phyloP scores from a whole-genome alignment of 2,329 filamentous ascomycete species.

The Trichophyton benhamiae region DNA sequence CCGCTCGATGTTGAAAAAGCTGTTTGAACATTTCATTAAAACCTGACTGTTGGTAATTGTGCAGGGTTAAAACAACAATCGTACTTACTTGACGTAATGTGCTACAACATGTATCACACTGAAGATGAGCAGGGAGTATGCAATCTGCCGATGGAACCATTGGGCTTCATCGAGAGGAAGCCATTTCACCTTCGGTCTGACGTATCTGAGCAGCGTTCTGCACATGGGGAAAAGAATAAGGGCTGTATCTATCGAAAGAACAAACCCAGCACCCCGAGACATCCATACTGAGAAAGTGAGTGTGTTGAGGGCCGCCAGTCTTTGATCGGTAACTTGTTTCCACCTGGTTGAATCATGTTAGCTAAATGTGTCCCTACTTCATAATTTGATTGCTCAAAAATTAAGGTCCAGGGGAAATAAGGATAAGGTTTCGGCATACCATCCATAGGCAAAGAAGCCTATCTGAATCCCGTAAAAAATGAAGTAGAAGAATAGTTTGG shows the following conservation, averaged over 20 bases:
- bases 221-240: conserved; percentile 91
- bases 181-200: conserved; percentile 78
- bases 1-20: conserved; percentile 90
- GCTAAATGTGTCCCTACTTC: not conserved
- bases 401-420: not conserved
- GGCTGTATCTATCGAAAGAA: conserved; percentile 69
- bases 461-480: conserved; percentile 71
- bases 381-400: not conserved
- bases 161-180: conserved; percentile 90
- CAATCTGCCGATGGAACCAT: conserved; percentile 93
- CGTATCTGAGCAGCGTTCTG: conserved; percentile 69
- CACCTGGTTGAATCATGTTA: conserved; percentile 45
- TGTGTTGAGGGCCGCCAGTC: conserved; percentile 64
- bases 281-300: conserved; percentile 89
- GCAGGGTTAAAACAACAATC: not conserved
- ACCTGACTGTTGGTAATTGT: not conserved
- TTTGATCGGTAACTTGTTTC: conserved; percentile 57
- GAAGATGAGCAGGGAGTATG: conserved; percentile 78
- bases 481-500: conserved; percentile 66
- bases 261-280: conserved; percentile 81
- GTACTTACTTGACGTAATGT: conserved; percentile 83
- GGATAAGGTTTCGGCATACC: conserved; percentile 43
- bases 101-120: conserved; percentile 61
- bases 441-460: conserved; percentile 70
- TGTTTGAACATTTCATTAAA: conserved; percentile 29